Evolutionary conservation across 192 early-diverging fungal genomes (phyloP).

Genomic region (Spizellomyces sp.): DNA sequence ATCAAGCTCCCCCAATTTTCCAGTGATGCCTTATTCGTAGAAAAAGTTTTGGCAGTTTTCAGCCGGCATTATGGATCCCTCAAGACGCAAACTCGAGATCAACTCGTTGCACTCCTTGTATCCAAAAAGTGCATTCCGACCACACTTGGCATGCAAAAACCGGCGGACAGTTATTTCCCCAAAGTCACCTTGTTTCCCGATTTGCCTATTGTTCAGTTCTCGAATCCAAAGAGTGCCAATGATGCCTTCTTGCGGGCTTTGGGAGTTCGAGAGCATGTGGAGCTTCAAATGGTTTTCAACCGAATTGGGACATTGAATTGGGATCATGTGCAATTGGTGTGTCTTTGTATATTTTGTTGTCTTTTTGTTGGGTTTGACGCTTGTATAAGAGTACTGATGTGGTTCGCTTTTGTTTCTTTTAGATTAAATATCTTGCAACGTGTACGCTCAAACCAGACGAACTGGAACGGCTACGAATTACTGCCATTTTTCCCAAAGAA

Average conservation of each 20-base stretch:
- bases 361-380: background rate
- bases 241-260: slow-evolving; percentile 65
- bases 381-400: too few species aligned
- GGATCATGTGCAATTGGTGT: slow-evolving; percentile 76
- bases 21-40: slow-evolving; percentile 59
- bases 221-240: slow-evolving; percentile 45
- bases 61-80: slow-evolving; percentile 46
- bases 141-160: slow-evolving; percentile 64
- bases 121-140: slow-evolving; percentile 68
- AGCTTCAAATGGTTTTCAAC: slow-evolving; percentile 83
- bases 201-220: slow-evolving; percentile 70
- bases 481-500: slow-evolving; percentile 67
- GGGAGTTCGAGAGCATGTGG: slow-evolving; percentile 87
- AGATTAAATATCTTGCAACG: slow-evolving; percentile 78
- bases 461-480: slow-evolving; percentile 58
- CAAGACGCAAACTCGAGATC: slow-evolving; percentile 31
- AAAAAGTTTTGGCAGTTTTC: slow-evolving; percentile 63
- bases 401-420: too few species aligned
- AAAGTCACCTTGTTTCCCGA: slow-evolving; percentile 83
- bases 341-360: background rate
- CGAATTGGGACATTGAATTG: slow-evolving; percentile 76
- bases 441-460: slow-evolving; percentile 67
- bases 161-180: slow-evolving; percentile 75
- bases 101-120: slow-evolving; percentile 35
- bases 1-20: slow-evolving; percentile 49